Base-by-base conservation (phyloP, 108 stramenopile species). In the Nitzschia palea region DNA sequence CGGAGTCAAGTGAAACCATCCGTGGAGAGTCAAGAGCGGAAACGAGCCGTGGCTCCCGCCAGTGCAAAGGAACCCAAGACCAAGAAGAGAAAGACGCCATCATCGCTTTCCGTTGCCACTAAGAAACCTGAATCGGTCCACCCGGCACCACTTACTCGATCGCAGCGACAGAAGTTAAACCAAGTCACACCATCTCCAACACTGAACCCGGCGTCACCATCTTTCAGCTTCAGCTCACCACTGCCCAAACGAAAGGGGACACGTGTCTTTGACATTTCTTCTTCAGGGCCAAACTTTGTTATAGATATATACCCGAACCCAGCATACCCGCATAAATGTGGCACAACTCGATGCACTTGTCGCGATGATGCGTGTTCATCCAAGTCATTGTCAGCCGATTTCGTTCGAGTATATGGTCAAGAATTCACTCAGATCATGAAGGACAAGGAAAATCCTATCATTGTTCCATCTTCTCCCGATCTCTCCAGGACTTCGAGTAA, bases 251-350 rank as follows among this genome's bases (percentile, higher is more conserved):
- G 53, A 34, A 47, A 51, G 22, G n/a, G 20, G 9, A 50, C 33
- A 30, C 18, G 17, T 1, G 26, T 56, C 28, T 27, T 33, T 33
- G n/a, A 42, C 18, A 6, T n/a, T 22, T 42, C 33, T 12, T 29
- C 43, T 18, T 2, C 34, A 12, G 17, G 68, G 1, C 74, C 74
- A 3, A 9, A 26, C 8, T 61, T 61, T 1, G 74, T 76, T 20
- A 29, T 76, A 17, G 54, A 76, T 53, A 36, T 76, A 61, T 76
- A 76, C 64, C 67, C 74, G 32, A 15, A 44, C 33, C n/a, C 37
- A 12, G 37, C 15, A 1, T 42, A 20, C 1, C 17, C 59, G 2
- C 3, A n/a, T 5, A 4, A 9, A 4, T 9, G 4, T 33, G 27
- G 33, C 9, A 57, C 15, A 29, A 18, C 35, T 22, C 9, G n/a